Evolutionary conservation across 768 basidiomycete species (phyloP), one percentile per base, ranked within the genome.

Genomic region (Leccinum sublutescens): DNA sequence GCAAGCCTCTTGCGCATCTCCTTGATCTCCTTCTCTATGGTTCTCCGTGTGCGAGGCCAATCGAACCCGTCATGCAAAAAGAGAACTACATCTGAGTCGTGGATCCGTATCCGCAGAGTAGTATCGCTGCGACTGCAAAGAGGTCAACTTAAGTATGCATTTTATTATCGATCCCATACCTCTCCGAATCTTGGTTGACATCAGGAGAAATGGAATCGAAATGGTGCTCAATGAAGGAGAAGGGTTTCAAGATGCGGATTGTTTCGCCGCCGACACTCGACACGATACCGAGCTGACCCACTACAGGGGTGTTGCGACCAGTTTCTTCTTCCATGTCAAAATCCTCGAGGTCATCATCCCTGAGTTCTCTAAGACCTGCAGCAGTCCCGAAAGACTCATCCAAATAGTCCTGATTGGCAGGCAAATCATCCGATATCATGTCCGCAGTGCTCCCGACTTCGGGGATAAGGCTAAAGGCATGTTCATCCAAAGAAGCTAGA

Each of bases 41-140:
- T 83, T 74, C 82, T 87, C 33, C 96, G 86, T 4, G 97, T 99
- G 51, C 80, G 80, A 2, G 70, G 74, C 95, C 97, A 99, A 70
- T 99, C 97, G 66, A 95, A 99, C 2, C 97, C 97, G 57, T 95
- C 93, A 68, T 97, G 91, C 3, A 99, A 80, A 54, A 87, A 81
- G 23, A 98, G 66, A 1, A 81, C 81, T 51, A 90, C 71, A 63
- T 90, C 81, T 55, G 83, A 85, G 47, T 89, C 75, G 47, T 81
- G 78, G 5, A 92, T 65, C 25, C 85, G 80, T 57, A 89, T 66
- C 29, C 76, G 80, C n/a, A 86, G 60, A 25, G 70, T 77, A 8
- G 82, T 81, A 33, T 82, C 80, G 11, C 79, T 80, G 29, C 71
- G 64, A 49, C 82, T 85, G 54, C 5, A 36, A 52, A 38, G 47